Conservation (phyloP, 2,329 filamentous ascomycete species). For the Hawksworthiomyces lignivorus region DNA sequence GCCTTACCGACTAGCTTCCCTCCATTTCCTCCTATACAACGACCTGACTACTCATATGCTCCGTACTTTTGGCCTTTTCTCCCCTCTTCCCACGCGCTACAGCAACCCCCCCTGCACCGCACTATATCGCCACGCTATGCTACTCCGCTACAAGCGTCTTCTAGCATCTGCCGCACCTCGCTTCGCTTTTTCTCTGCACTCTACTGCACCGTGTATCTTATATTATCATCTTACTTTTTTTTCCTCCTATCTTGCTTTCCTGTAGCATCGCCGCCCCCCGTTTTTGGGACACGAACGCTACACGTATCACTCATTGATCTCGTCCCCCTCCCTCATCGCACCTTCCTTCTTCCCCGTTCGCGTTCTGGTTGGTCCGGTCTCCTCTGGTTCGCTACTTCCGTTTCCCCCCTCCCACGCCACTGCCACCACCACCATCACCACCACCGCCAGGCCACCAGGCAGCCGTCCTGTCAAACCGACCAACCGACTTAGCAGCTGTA, state of each 20-base stretch:
- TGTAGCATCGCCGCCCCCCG: not conserved
- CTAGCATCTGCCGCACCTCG: not conserved
- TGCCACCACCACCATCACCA: too few relatives aligned
- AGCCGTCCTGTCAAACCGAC: conserved; percentile 1
- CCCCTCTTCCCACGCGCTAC: too few relatives aligned
- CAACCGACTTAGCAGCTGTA: too few relatives aligned
- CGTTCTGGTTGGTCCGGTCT: too few relatives aligned
- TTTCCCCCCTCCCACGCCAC: too few relatives aligned
- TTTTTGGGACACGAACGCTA: too few relatives aligned
- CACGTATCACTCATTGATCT: too few relatives aligned
- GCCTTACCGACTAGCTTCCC: too few relatives aligned
- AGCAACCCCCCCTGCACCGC: conserved; percentile 9
- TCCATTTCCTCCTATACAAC: not conserved
- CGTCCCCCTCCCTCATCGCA: not conserved
- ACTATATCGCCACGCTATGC: conserved; percentile 8
- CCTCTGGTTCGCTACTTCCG: too few relatives aligned
- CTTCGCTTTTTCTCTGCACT: not conserved
- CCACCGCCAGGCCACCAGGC: not conserved
- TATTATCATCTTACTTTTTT: conserved; percentile 2
- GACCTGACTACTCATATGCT: not conserved
- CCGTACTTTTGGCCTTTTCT: too few relatives aligned
- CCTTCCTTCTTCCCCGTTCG: too few relatives aligned
- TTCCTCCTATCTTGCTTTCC: not conserved
- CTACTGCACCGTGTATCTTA: too few relatives aligned
- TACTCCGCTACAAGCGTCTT: not conserved